Evolutionary conservation across 306 rosid species (phyloP).

Genomic region (Lathyrus sativus): DNA sequence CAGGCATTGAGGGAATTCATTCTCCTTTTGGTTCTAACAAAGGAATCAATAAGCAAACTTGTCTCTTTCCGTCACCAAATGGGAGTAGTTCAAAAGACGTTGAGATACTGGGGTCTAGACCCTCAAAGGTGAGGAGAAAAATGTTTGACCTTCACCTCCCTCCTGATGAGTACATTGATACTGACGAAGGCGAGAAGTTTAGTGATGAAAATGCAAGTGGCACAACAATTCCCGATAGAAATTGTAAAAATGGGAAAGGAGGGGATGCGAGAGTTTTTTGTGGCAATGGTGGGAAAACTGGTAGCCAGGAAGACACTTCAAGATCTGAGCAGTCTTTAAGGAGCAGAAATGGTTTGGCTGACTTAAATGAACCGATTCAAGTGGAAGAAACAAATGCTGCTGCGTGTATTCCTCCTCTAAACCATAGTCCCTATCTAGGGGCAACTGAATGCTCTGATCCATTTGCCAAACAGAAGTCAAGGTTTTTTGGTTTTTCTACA

Average conservation of each 20-base stretch:
- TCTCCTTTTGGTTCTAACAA: slow-evolving; percentile 55
- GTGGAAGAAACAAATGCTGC: slow-evolving; percentile 67
- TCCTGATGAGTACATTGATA: slow-evolving; percentile 79
- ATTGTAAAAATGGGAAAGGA: slow-evolving; percentile 40
- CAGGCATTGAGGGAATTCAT: slow-evolving; percentile 62
- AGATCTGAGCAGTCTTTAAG: slow-evolving; percentile 49
- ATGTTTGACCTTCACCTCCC: slow-evolving; percentile 94
- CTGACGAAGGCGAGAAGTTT: slow-evolving; percentile 76
- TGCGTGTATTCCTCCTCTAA: slow-evolving; percentile 41
- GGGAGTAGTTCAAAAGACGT: slow-evolving; percentile 68
- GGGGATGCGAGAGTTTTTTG: slow-evolving; percentile 42
- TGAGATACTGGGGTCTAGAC: slow-evolving; percentile 71
- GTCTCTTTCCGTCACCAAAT: slow-evolving; percentile 61
- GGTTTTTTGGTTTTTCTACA: slow-evolving; percentile 49
- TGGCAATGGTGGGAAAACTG: slow-evolving; percentile 49
- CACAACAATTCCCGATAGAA: slow-evolving; percentile 45
- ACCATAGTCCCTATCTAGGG: slow-evolving; percentile 44
- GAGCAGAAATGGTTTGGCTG: slow-evolving; percentile 68
- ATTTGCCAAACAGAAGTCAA: slow-evolving; percentile 52
- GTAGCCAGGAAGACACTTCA: slow-evolving; percentile 50
- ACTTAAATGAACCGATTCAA: slow-evolving; percentile 80
- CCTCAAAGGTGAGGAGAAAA: slow-evolving; percentile 76
- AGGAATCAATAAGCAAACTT: slow-evolving; percentile 50
- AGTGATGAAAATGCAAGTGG: slow-evolving; percentile 54
- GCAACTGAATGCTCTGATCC: slow-evolving; percentile 51